These are phyloP conservation scores for Xylaria castorea DNA, from an alignment of 495 filamentous ascomycete genomes.

Conservation along the genomic window DNA sequence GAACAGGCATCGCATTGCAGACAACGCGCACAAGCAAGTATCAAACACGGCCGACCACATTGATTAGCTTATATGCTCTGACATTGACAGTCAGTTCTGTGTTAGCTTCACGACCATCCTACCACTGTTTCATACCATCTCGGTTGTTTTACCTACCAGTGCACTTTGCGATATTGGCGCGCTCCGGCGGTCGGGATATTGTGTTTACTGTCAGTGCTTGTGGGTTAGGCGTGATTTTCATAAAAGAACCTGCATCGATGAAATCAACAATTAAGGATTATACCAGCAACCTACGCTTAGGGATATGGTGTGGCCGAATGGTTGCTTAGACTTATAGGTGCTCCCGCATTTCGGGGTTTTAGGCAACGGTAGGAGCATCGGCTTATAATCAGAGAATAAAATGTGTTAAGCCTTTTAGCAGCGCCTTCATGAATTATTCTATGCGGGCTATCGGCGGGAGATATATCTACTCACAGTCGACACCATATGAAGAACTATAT, in stretches of 20 bases:
- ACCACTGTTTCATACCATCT: not conserved
- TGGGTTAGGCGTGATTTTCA: not conserved
- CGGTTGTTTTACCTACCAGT: not conserved
- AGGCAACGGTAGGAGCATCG: not conserved
- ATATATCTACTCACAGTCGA: not conserved
- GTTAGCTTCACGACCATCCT: not conserved
- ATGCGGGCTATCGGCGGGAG: not conserved
- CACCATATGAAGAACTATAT: not conserved
- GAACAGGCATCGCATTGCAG: conserved; percentile 41
- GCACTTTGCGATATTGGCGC: not conserved
- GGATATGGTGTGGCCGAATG: not conserved
- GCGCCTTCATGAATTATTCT: not conserved
- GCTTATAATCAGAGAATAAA: not conserved
- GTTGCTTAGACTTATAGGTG: not conserved
- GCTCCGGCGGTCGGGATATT: not conserved
- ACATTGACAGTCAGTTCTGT: conserved; percentile 1
- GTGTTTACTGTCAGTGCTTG: not conserved
- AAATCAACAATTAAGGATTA: not conserved
- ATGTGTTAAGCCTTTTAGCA: not conserved
- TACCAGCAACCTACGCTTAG: no score
- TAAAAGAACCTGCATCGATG: not conserved
- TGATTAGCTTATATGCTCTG: conserved; percentile 6
- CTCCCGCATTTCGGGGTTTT: not conserved
- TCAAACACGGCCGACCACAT: conserved; percentile 5
- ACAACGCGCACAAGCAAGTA: conserved; percentile 29